phyloP scores from a whole-genome alignment of 352 stramenopile genomes.

The Hyaloperonospora arabidopsidis region DNA sequence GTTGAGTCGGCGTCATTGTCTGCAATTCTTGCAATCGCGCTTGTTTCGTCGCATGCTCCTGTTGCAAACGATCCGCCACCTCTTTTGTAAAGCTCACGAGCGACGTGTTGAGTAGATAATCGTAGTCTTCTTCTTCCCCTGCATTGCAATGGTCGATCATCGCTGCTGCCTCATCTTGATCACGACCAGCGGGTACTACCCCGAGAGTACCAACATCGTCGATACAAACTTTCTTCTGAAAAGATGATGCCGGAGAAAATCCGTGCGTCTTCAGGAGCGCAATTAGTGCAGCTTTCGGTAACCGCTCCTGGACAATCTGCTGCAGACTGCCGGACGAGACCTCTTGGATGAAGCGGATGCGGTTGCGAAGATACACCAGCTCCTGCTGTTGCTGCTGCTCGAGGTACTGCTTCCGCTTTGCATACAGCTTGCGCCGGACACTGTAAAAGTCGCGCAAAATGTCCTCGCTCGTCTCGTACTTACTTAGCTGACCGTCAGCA shows the following conservation, averaged over 20 bases:
- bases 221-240: slow-evolving; percentile 34
- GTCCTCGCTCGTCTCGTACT: slow-evolving; percentile 84
- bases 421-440: slow-evolving; percentile 88
- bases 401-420: slow-evolving; percentile 72
- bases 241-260: slow-evolving; percentile 45
- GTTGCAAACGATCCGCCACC: slow-evolving; percentile 87
- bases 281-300: slow-evolving; percentile 55
- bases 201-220: slow-evolving; percentile 27
- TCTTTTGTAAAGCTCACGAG: slow-evolving; percentile 97
- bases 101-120: slow-evolving; percentile 98
- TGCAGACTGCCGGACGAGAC: slow-evolving; percentile 91
- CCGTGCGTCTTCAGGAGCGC: slow-evolving; percentile 38
- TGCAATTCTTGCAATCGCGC: slow-evolving; percentile 84
- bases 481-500: slow-evolving; percentile 82
- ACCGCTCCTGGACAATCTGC: slow-evolving; percentile 75
- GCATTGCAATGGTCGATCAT: slow-evolving; percentile 6
- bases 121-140: slow-evolving; percentile 72
- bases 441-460: slow-evolving; percentile 92
- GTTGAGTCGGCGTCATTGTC: slow-evolving; percentile 65
- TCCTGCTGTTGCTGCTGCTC: slow-evolving; percentile 79
- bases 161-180: slow-evolving; percentile 9
- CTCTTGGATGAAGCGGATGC: slow-evolving; percentile 95
- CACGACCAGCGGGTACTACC: slow-evolving; percentile 16
- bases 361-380: slow-evolving; percentile 89
- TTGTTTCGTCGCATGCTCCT: slow-evolving; percentile 86